Conservation (phyloP, 1,139 yeast genomes). For the Candida albicans region DNA sequence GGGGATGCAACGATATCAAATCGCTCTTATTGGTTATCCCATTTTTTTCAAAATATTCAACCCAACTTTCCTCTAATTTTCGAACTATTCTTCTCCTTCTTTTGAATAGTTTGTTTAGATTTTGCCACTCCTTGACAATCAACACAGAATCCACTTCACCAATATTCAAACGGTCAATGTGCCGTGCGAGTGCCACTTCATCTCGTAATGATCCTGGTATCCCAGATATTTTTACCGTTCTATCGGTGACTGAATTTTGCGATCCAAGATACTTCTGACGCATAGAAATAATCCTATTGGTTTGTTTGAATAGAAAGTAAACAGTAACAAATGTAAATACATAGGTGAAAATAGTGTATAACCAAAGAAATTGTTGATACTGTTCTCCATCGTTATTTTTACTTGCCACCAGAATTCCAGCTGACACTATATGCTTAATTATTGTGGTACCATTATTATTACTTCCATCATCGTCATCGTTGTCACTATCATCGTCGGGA, state of each 20-base stretch:
- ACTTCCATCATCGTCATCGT: too few relatives aligned
- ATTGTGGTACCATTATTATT: conserved; percentile 8
- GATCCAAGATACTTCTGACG: conserved; percentile 44
- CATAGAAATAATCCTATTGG: conserved; percentile 37
- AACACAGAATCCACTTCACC: conserved; percentile 78
- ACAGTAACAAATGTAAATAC: conserved; percentile 39
- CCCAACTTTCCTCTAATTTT: conserved; percentile 73
- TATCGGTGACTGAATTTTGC: conserved; percentile 46
- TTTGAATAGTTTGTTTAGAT: conserved; percentile 62
- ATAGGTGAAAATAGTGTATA: conserved; percentile 45
- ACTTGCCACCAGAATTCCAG: neutral
- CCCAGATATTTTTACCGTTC: conserved; percentile 47
- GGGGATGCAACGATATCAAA: conserved; percentile 28
- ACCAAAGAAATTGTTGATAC: conserved; percentile 34
- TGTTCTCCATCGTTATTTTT: neutral
- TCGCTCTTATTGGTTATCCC: conserved; percentile 33
- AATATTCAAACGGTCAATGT: conserved; percentile 73
- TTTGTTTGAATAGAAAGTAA: conserved; percentile 35
- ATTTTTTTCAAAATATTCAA: conserved; percentile 58
- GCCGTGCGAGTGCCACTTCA: conserved; percentile 64
- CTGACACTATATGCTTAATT: neutral
- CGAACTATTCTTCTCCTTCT: conserved; percentile 54
- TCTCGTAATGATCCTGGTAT: conserved; percentile 75
- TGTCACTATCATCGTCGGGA: conserved; percentile 51
- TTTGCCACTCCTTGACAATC: conserved; percentile 84